phyloP scores from a whole-genome alignment of 306 rosid species.

The Oemleria cerasiformis region DNA sequence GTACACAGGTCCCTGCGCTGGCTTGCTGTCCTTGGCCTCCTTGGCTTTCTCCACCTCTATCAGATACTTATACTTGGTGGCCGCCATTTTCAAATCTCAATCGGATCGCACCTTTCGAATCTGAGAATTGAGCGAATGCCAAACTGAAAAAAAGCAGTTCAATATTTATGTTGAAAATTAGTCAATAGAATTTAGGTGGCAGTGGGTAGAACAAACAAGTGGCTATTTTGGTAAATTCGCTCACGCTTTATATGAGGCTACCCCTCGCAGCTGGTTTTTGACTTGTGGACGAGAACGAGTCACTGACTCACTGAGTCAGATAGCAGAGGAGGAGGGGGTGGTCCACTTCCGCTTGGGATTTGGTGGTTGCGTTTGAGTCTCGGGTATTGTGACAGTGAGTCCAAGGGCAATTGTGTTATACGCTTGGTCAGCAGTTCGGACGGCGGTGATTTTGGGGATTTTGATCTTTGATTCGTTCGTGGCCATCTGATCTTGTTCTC shows the following conservation, averaged over 20 bases:
- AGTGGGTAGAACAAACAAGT: not conserved
- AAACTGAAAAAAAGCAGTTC: not conserved
- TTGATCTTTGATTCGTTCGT: not conserved
- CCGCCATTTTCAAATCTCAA: constrained; percentile 37
- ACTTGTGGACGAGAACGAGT: not conserved
- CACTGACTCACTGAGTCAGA: not conserved
- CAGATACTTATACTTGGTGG: constrained; percentile 38
- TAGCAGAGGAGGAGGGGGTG: not conserved
- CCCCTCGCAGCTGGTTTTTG: not conserved
- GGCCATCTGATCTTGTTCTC: not conserved
- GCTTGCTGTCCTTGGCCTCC: constrained; percentile 50
- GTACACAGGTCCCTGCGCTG: constrained; percentile 73
- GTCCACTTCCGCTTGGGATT: not conserved
- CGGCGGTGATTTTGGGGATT: not conserved
- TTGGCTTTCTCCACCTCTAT: constrained; percentile 67
- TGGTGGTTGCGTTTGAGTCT: not conserved
- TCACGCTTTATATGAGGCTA: not conserved
- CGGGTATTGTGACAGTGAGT: not conserved
- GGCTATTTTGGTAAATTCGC: not conserved
- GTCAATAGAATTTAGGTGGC: constrained; percentile 14
- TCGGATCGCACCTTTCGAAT: constrained; percentile 1
- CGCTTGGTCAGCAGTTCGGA: not conserved
- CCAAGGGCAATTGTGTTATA: not conserved
- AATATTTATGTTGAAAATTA: not conserved
- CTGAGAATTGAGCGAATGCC: not conserved